Percentiles rank a stretch among this genome's conserved stretches.
Evolutionary conservation across 2,329 filamentous ascomycete species (phyloP).

Genomic region (Trichoderma asperellum): DNA sequence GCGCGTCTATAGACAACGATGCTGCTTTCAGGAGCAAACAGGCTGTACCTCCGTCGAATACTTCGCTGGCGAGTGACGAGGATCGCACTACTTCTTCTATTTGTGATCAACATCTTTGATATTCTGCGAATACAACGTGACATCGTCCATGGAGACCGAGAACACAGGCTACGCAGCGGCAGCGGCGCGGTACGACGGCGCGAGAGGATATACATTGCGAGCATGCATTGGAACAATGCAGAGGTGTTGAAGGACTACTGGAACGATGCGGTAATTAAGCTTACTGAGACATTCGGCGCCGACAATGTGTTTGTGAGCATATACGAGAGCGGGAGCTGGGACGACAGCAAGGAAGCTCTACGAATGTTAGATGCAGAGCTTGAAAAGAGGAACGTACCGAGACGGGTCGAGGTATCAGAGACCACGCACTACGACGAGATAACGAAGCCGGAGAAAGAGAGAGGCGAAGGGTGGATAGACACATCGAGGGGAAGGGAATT

Average conservation of each 20-base stretch:
- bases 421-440: conserved; percentile 63
- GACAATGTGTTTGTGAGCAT: conserved; percentile 71
- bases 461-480: conserved; percentile 67
- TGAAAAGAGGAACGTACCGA: conserved; percentile 54
- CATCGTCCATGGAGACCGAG: conserved; percentile 38
- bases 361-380: conserved; percentile 59
- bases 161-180: conserved; percentile 28
- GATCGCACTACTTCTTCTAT: conserved; percentile 42
- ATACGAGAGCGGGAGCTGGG: conserved; percentile 70
- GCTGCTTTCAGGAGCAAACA: conserved; percentile 39
- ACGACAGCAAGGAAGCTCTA: conserved; percentile 67
- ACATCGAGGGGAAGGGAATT: conserved; percentile 61
- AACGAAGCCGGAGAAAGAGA: conserved; percentile 44
- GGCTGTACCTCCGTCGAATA: conserved; percentile 44
- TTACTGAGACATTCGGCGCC: conserved; percentile 60
- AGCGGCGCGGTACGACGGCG: conserved; percentile 34
- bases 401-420: conserved; percentile 61
- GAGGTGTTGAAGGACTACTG: conserved; percentile 63
- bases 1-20: conserved; percentile 31
- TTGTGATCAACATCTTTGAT: conserved; percentile 46
- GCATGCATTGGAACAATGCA: conserved; percentile 71
- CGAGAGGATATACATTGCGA: conserved; percentile 66
- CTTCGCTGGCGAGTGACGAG: conserved; percentile 43
- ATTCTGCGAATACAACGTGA: conserved; percentile 45
- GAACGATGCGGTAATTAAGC: conserved; percentile 61